Evolutionary conservation across 176 grass and related monocot species (phyloP), one percentile per base, ranked within the genome.

Genomic region (Juncus inflexus): DNA sequence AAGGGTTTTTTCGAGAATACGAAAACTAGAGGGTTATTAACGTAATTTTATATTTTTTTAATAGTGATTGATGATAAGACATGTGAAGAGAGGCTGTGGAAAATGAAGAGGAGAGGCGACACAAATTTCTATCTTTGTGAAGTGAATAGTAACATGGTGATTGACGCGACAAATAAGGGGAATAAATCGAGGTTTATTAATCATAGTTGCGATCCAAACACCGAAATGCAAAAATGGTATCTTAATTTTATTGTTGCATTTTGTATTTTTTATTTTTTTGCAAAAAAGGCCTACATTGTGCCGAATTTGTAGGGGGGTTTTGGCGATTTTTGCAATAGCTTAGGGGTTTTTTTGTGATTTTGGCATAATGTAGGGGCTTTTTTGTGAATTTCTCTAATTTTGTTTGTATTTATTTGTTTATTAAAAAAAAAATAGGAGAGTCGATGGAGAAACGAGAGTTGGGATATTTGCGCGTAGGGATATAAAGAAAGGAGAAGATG

Each of bases 191-290:
- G 92, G 19, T 97, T 89, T 83, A 97, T 97, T 83, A 97, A 97
- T 63, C 92, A 97, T 73, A 91, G 92, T 83, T 97, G 87, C 60
- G 87, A 97, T 55, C 92, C 94, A 67, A 97, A 97, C 79, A 89
- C 88, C 35, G 85, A 81, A 76, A 97, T 97, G 94, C 88, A 91
- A 78, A 97, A 97, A 91, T 97, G 94, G 92, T 91, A 74, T 38
- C 74, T 72, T 77, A 61, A 67, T 66, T 65, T 81, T 47, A 43
- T 63, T 47, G 47, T 39, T 50, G 55, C 75, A 57, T 38, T 69
- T 12, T 76, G 58, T 55, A 78, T 78, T 43, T 87, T 47, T 28
- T 28, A 45, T 47, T 47, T 47, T 47, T 47, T 47, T 47, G 43
- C 9, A 47, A 5, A 47, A n/a, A n/a, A n/a, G n/a, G 19, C 19